Evolutionary conservation across 306 rosid species (phyloP).

Genomic region (Canavalia gladiata): DNA sequence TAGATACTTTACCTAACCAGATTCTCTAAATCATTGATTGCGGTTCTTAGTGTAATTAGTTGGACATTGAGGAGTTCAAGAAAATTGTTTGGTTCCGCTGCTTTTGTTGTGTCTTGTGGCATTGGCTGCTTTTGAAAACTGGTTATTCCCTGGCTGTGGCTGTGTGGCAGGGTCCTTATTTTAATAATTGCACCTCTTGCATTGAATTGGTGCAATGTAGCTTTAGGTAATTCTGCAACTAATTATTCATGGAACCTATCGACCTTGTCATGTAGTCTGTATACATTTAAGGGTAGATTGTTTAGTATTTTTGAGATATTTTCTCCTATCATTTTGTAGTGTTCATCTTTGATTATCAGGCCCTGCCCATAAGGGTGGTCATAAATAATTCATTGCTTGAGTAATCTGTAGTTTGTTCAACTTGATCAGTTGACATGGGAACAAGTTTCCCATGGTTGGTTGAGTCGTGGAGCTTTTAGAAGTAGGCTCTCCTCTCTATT

Average conservation of each 20-base stretch:
- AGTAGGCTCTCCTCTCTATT: conserved; percentile 8
- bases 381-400: not conserved
- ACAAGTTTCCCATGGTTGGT: conserved; percentile 14
- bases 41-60: conserved; percentile 19
- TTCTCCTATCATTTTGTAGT: conserved; percentile 15
- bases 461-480: conserved; percentile 38
- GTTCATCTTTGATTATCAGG: conserved; percentile 11
- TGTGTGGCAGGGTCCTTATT: not conserved
- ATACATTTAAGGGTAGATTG: conserved; percentile 11
- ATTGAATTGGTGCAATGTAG: conserved; percentile 36
- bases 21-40: conserved; percentile 34
- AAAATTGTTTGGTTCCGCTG: conserved; percentile 15
- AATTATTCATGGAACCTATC: conserved; percentile 23
- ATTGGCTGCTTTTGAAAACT: conserved; percentile 30
- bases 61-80: conserved; percentile 39
- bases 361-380: not conserved
- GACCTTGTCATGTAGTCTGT: conserved; percentile 10
- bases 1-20: conserved; percentile 1
- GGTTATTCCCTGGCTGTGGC: not conserved
- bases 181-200: conserved; percentile 23
- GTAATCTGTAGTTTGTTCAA: conserved; percentile 8
- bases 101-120: conserved; percentile 11
- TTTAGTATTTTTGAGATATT: conserved; percentile 29
- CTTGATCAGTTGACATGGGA: not conserved
- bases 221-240: conserved; percentile 15